phyloP scores from a whole-genome alignment of 1,284 basidiomycete genomes.

The Malassezia yamatoensis region DNA sequence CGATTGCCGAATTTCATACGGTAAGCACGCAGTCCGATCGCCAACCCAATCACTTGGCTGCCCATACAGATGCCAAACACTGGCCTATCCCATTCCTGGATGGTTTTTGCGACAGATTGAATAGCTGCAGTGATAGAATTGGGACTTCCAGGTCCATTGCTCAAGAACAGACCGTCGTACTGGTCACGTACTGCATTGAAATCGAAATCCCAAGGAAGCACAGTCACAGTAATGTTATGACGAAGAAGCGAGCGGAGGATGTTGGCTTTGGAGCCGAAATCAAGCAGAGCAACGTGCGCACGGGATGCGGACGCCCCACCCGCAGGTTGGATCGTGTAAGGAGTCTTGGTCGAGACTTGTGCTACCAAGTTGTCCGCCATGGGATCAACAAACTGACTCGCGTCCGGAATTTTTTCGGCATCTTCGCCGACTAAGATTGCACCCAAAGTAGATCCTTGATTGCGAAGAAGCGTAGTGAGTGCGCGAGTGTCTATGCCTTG shows the following conservation, averaged over 20 bases:
- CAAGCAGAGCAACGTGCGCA: constrained; percentile 83
- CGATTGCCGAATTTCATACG: constrained; percentile 96
- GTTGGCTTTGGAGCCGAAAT: constrained; percentile 96
- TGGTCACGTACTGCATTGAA: constrained; percentile 79
- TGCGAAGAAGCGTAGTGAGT: constrained; percentile 81
- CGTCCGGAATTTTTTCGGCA: constrained; percentile 57
- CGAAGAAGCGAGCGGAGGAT: constrained; percentile 84
- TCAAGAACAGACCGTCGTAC: constrained; percentile 89
- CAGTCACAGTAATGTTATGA: constrained; percentile 80
- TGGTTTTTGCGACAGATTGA: constrained; percentile 67
- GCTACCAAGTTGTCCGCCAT: constrained; percentile 83
- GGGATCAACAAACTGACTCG: constrained; percentile 63
- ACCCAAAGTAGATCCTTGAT: constrained; percentile 93
- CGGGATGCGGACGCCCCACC: constrained; percentile 54
- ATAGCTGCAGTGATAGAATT: constrained; percentile 75
- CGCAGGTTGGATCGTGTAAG: constrained; percentile 74
- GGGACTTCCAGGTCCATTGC: constrained; percentile 93
- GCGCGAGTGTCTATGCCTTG: constrained; percentile 96
- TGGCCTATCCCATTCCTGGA: constrained; percentile 74
- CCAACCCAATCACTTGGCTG: constrained; percentile 72
- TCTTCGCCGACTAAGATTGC: constrained; percentile 69
- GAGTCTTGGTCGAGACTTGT: constrained; percentile 73
- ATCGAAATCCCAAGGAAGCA: constrained; percentile 93
- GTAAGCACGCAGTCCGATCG: constrained; percentile 89
- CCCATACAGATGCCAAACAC: constrained; percentile 98